Evolutionary conservation across 345 rosid genomes (phyloP).

Genomic region (Luvunga scandens): DNA sequence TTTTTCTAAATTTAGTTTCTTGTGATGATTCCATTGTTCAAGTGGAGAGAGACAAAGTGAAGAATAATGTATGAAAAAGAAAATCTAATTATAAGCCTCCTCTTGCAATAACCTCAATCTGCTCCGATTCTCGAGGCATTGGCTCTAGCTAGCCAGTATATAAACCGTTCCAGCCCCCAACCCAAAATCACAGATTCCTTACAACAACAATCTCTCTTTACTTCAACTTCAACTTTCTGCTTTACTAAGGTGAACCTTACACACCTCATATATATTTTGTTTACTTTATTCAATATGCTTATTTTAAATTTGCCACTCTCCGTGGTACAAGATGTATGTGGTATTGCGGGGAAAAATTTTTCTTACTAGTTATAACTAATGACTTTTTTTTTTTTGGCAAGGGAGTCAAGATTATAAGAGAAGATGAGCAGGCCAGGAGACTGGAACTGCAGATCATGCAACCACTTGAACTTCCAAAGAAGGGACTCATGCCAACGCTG

Average conservation of each 20-base stretch:
- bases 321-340: neutral
- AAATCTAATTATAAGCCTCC: slow-evolving; percentile 20
- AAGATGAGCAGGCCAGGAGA: slow-evolving; percentile 92
- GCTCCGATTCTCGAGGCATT: slow-evolving; percentile 30
- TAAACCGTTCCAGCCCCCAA: slow-evolving; percentile 23
- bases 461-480: slow-evolving; percentile 80
- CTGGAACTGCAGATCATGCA: slow-evolving; percentile 90
- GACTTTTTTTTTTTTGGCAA: neutral
- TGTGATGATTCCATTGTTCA: slow-evolving; percentile 30
- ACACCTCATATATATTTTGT: neutral
- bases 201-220: neutral
- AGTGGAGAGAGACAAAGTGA: slow-evolving; percentile 29
- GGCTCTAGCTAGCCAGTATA: slow-evolving; percentile 20
- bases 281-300: neutral
- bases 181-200: slow-evolving; percentile 21
- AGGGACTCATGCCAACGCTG: slow-evolving; percentile 86
- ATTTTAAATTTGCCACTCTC: neutral
- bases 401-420: neutral
- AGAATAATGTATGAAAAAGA: slow-evolving; percentile 30
- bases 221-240: neutral
- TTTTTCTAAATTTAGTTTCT: slow-evolving; percentile 24
- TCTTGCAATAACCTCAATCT: slow-evolving; percentile 22
- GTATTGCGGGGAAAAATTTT: too few relatives aligned
- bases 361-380: neutral
- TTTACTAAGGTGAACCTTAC: slow-evolving; percentile 6